Evolutionary conservation across 2,329 filamentous ascomycete species (phyloP), one percentile per base, ranked within the genome.

Genomic region (Hymenoscyphus salicellus): DNA sequence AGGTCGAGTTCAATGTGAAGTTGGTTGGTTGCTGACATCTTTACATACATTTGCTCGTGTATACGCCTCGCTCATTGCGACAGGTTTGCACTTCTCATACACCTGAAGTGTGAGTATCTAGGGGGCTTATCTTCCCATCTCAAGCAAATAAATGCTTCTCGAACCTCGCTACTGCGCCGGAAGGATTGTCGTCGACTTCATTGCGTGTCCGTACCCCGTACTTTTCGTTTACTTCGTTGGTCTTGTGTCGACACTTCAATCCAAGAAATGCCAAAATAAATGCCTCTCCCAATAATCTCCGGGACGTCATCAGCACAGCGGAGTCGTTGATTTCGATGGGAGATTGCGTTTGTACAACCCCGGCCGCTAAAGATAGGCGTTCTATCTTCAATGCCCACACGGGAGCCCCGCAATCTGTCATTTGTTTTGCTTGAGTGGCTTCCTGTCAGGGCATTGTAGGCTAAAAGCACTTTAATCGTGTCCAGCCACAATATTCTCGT

Each of bases 301-400:
- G 63, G 52, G 60, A 52, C 59, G 59, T 66, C 65, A 66, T 33
- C 61, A 60, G 46, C 43, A 49, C 60, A 61, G 64, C 61, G 64
- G 64, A 61, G 57, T 33, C 46, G 63, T 46, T 57, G 59, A 62
- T 62, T 43, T 62, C 59, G 30, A 38, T 26, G 56, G 56, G 49
- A 52, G 59, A 62, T 57, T 59, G 43, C 55, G 52, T 58, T 55
- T 58, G 43, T 10, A 3, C n/a, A 49, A 49, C 20, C 43, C 43
- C 43, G 20, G 43, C 43, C 43, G 43, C 43, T 20, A 49, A 49
- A 49, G 33, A 36, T 36, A 36, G 33, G 33, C 33, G 33, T 36
- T 36, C 33, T n/a, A n/a, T 49, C 43, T 49, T 49, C 17, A 49
- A 49, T 49, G n/a, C 43, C 43, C 43, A 20, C 43, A 49, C 43